Percentiles rank a stretch among this genome's conserved stretches.
phyloP scores from a whole-genome alignment of 805 yeast genomes.

The Barnettozyma salicaria region DNA sequence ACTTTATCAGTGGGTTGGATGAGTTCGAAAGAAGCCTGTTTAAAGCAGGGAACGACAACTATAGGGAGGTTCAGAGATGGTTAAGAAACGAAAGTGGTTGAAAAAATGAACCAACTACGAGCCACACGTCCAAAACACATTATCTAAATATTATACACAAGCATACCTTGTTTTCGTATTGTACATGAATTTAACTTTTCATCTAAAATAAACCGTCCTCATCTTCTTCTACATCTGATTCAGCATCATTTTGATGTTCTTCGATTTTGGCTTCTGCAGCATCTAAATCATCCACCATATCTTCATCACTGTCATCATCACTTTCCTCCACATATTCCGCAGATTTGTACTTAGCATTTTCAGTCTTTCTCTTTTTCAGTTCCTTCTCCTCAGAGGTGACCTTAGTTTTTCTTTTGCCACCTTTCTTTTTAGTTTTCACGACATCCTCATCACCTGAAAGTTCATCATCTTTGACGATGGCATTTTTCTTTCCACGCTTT shows the following conservation, averaged over 20 bases:
- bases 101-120: neutral
- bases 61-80: slow-evolving; percentile 41
- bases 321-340: slow-evolving; percentile 38
- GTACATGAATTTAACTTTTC: neutral
- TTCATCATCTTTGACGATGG: slow-evolving; percentile 46
- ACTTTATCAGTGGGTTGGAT: slow-evolving; percentile 41
- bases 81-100: slow-evolving; percentile 19
- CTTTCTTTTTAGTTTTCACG: slow-evolving; percentile 18
- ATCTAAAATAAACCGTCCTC: slow-evolving; percentile 16
- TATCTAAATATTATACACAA: slow-evolving; percentile 3
- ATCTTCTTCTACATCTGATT: slow-evolving; percentile 6
- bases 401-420: slow-evolving; percentile 21
- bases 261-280: slow-evolving; percentile 19
- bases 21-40: slow-evolving; percentile 65
- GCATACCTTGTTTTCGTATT: neutral
- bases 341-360: slow-evolving; percentile 27
- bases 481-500: slow-evolving; percentile 29
- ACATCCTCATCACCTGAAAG: slow-evolving; percentile 28
- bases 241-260: slow-evolving; percentile 10
- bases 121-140: neutral
- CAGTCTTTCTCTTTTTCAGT: slow-evolving; percentile 25
- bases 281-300: slow-evolving; percentile 17
- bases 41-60: slow-evolving; percentile 46
- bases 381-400: slow-evolving; percentile 28
- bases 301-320: slow-evolving; percentile 33